These are phyloP conservation scores for Fraxinus cuspidata DNA, from an alignment of 257 asterid genomes.

Conservation along the genomic window DNA sequence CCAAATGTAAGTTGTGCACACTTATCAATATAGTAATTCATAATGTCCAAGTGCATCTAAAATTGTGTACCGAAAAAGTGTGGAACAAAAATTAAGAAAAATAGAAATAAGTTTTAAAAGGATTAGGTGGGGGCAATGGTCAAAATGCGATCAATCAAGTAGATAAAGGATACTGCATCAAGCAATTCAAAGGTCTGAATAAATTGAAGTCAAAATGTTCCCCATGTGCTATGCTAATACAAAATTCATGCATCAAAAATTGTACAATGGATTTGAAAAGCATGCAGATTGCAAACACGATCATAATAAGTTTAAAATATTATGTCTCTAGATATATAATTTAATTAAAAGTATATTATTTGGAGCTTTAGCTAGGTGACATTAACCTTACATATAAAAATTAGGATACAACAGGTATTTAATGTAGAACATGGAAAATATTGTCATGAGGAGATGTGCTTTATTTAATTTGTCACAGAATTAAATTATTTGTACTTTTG, in stretches of 20 bases:
- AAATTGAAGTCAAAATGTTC: slow-evolving; percentile 38
- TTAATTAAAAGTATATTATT: not conserved
- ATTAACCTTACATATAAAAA: too few relatives aligned
- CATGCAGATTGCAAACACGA: slow-evolving; percentile 2
- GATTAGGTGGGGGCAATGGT: slow-evolving; percentile 26
- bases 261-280: slow-evolving; percentile 5
- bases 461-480: too few relatives aligned
- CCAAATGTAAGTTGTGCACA: too few relatives aligned
- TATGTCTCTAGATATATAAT: not conserved
- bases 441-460: too few relatives aligned
- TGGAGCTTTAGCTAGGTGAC: not conserved
- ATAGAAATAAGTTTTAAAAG: not conserved
- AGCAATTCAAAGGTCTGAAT: slow-evolving; percentile 30
- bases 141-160: slow-evolving; percentile 9
- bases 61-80: not conserved
- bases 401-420: too few relatives aligned
- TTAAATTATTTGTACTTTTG: too few relatives aligned
- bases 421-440: too few relatives aligned
- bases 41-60: not conserved
- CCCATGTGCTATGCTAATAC: slow-evolving; percentile 47
- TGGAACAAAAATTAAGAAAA: too few relatives aligned
- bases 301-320: not conserved
- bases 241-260: slow-evolving; percentile 23
- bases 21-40: too few relatives aligned
- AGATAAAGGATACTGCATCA: slow-evolving; percentile 32